These are phyloP conservation scores for Tolypocladium ovalisporum DNA, from an alignment of 2,329 filamentous ascomycete genomes.

Conservation along the genomic window DNA sequence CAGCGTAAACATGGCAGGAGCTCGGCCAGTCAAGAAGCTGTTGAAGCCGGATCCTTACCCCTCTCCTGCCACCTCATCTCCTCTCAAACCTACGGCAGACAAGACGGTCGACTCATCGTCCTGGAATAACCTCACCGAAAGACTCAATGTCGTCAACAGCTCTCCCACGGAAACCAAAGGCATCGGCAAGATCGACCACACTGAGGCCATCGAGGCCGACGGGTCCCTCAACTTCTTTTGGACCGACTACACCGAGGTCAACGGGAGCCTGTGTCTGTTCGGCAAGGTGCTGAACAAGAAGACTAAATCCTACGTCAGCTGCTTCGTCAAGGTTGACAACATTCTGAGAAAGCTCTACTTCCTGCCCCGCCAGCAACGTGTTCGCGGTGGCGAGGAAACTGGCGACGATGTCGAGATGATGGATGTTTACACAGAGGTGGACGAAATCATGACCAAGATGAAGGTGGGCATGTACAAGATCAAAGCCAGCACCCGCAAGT, in stretches of 20 bases:
- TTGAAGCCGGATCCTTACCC: slow-evolving; percentile 58
- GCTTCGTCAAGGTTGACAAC: slow-evolving; percentile 93
- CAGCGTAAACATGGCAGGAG: slow-evolving; percentile 78
- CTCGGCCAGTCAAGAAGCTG: slow-evolving; percentile 59
- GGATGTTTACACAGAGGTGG: slow-evolving; percentile 84
- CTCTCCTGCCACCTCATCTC: slow-evolving; percentile 67
- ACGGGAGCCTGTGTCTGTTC: slow-evolving; percentile 85
- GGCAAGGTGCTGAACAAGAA: slow-evolving; percentile 92
- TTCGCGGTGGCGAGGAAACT: slow-evolving; percentile 52
- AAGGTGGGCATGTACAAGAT: slow-evolving; percentile 87
- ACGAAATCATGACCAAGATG: slow-evolving; percentile 76
- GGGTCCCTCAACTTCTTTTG: slow-evolving; percentile 92
- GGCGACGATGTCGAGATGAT: slow-evolving; percentile 73
- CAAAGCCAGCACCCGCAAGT: slow-evolving; percentile 81
- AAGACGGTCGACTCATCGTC: slow-evolving; percentile 64
- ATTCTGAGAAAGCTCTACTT: slow-evolving; percentile 89
- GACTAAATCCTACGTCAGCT: slow-evolving; percentile 69
- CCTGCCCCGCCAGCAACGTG: slow-evolving; percentile 59
- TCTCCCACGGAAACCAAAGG: slow-evolving; percentile 50
- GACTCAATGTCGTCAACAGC: slow-evolving; percentile 74
- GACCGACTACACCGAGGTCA: slow-evolving; percentile 90
- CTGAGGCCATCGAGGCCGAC: slow-evolving; percentile 86
- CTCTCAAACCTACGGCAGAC: slow-evolving; percentile 41
- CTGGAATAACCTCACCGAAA: slow-evolving; percentile 81
- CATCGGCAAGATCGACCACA: slow-evolving; percentile 71